Base-by-base conservation (phyloP, 2,329 filamentous ascomycete genomes). In the Microascus cirrosus region DNA sequence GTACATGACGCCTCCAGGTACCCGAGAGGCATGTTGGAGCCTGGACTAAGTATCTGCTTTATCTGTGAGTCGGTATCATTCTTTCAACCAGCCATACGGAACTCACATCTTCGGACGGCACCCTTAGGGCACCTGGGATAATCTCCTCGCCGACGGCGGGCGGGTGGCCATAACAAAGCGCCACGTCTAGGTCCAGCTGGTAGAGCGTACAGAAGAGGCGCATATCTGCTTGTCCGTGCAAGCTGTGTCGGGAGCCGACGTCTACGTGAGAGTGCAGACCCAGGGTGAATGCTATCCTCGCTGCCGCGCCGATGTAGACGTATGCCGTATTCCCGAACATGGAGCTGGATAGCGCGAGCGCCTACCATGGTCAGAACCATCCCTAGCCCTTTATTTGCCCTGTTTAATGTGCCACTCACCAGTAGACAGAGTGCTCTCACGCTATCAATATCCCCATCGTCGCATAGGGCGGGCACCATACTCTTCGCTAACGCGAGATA, bases 371-470 rank as follows among this genome's bases (percentile, higher is more conserved):
- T 2, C 53, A 48, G 5, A 48, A 2, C 52, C 28, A 4, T 8
- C 8, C 28, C 28, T 32, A 32, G 8, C 4, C 4, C 8, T 32
- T 32, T 32, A 32, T 8, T 32, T 32, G 28, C 28, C 28, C 28
- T 4, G 22, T 22, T 10, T 2, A 18, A 34, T 34, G 25, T 6
- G 11, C n/a, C 2, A 53, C 61, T 56, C 34, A 65, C 63, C 48
- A 67, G 50, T 12, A 67, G 60, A 59, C 64, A 65, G n/a, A 66
- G 53, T 0, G 65, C 64, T n/a, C 65, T 59, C 18, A 67, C 62
- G 28, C 63, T 63, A 54, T 66, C 63, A 1, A 65, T 59, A 25
- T 66, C 64, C 15, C 63, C 65, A 35, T 62, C 62, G 56, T 66
- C 65, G 48, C 64, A 66, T 24, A 67, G 58, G 1, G 62, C 62